Percentiles rank a stretch among this genome's conserved stretches.
These are phyloP conservation scores for Brachypodium distachyon DNA, from an alignment of 202 grass and related monocot species.

Conservation along the genomic window DNA sequence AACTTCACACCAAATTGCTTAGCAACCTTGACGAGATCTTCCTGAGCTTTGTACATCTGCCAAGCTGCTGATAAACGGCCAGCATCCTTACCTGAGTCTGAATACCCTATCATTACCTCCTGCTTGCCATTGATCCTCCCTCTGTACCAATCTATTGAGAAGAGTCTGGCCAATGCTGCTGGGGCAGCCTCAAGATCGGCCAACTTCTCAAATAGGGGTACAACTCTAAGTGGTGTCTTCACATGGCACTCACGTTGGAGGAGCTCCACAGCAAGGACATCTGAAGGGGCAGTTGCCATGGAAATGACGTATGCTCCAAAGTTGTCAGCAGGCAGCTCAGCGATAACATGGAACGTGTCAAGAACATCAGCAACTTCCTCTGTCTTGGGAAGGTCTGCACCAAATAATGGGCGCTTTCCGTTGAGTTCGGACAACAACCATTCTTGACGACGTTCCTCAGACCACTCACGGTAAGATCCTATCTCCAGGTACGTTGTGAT, in stretches of 20 bases:
- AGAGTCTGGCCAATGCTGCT: slow-evolving; percentile 67
- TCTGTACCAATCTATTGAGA: slow-evolving; percentile 86
- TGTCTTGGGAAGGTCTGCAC: slow-evolving; percentile 72
- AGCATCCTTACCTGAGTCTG: slow-evolving; percentile 95
- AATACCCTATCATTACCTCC: slow-evolving; percentile 99
- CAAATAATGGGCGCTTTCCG: slow-evolving; percentile 84
- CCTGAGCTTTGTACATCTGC: slow-evolving; percentile 96
- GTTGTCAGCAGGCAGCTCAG: slow-evolving; percentile 82
- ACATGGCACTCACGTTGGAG: slow-evolving; percentile 85
- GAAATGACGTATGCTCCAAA: slow-evolving; percentile 98
- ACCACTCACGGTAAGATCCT: slow-evolving; percentile 87
- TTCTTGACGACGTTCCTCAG: slow-evolving; percentile 77
- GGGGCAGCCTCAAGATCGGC: slow-evolving; percentile 92
- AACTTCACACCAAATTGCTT: slow-evolving; percentile 78
- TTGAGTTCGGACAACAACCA: slow-evolving; percentile 93
- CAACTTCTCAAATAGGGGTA: slow-evolving; percentile 92
- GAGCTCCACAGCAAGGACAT: slow-evolving; percentile 89
- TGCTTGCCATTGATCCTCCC: slow-evolving; percentile 86
- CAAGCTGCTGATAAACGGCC: slow-evolving; percentile 92
- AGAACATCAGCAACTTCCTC: slow-evolving; percentile 85
- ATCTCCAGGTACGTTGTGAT: slow-evolving; percentile 75
- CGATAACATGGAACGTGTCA: slow-evolving; percentile 79
- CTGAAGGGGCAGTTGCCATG: slow-evolving; percentile 92
- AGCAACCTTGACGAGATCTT: slow-evolving; percentile 83
- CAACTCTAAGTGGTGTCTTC: slow-evolving; percentile 84